Percentiles rank a stretch among this genome's conserved stretches.
Evolutionary conservation across 805 yeast species (phyloP).

Genomic region (Dipodascus geniculatus): DNA sequence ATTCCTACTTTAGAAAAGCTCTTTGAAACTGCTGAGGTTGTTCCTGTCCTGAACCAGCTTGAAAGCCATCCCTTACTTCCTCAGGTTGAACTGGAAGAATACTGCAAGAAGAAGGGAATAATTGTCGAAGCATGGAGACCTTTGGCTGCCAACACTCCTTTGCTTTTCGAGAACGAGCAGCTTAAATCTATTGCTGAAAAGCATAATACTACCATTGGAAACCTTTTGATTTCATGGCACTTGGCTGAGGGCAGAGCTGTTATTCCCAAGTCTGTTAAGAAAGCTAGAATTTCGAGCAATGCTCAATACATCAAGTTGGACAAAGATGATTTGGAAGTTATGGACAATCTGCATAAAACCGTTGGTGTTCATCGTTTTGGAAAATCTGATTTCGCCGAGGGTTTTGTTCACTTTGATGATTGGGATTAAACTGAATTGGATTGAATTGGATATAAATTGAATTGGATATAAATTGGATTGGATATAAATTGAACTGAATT

Average conservation of each 20-base stretch:
- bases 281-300: constrained; percentile 38
- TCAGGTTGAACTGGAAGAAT: constrained; percentile 32
- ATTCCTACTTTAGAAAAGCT: constrained; percentile 47
- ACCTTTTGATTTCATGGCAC: constrained; percentile 68
- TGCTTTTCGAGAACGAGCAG: constrained; percentile 29
- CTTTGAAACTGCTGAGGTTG: constrained; percentile 31
- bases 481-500: no score
- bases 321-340: constrained; percentile 29
- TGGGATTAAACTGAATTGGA: neutral
- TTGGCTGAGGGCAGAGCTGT: constrained; percentile 61
- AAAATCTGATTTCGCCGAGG: neutral
- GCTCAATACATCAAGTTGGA: constrained; percentile 30
- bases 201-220: constrained; percentile 45
- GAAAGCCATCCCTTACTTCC: constrained; percentile 42
- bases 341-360: constrained; percentile 20
- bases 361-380: constrained; percentile 18
- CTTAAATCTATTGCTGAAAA: constrained; percentile 41
- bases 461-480: no score
- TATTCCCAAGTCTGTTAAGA: constrained; percentile 69
- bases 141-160: constrained; percentile 23
- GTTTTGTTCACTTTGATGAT: neutral
- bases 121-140: constrained; percentile 54
- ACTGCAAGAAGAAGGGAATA: constrained; percentile 35
- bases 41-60: constrained; percentile 65
- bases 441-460: no score